Base-by-base conservation (phyloP, 208 protist genomes). In the Phytomonas sp. region DNA sequence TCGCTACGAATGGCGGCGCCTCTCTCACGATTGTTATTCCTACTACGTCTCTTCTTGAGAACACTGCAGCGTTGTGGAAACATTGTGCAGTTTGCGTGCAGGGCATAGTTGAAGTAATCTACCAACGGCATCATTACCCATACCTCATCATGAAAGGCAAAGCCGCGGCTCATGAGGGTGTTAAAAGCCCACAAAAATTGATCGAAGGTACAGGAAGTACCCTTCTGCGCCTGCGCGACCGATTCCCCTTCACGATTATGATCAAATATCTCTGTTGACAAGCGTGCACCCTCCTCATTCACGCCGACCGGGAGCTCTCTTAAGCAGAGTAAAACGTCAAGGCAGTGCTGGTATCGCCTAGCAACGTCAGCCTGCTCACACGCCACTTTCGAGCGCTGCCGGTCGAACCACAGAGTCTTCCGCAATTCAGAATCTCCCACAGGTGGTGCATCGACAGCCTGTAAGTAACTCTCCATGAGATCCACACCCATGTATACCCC, bases 21-120 rank as follows among this genome's bases (percentile, higher is more conserved):
- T 3, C 13, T 23, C 23, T 64, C 7, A 20, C 1, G 36, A 43
- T 64, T 15, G 32, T 64, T 17, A 43, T 64, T 20, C 9, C 20
- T 64, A 40, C 1, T 64, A 40, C 20, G 2, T 3, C 23, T 64
- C 23, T 23, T 43, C 20, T 64, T 64, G 23, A 23, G 60, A 15
- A 67, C 36, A 28, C 66, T 69, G 46, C 78, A 62, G 30, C 66
- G 68, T 53, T 77, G 61, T 7, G 51, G 59, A 32, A 60, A 75
- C 84, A 94, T 93, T 36, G 78, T 87, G 64, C 76, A 81, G 72
- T 94, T 96, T 8, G 83, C 77, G 15, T 77, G 59, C 32, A 90
- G 66, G 2, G 82, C 79, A 75, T 97, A 95, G 80, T 97, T 97
- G 79, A 97, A 95, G 80, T 97, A 97, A 75, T 97, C 92, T 28